phyloP scores from a whole-genome alignment of 225 moss, liverwort and hornwort species.

The Lunularia cruciata region DNA sequence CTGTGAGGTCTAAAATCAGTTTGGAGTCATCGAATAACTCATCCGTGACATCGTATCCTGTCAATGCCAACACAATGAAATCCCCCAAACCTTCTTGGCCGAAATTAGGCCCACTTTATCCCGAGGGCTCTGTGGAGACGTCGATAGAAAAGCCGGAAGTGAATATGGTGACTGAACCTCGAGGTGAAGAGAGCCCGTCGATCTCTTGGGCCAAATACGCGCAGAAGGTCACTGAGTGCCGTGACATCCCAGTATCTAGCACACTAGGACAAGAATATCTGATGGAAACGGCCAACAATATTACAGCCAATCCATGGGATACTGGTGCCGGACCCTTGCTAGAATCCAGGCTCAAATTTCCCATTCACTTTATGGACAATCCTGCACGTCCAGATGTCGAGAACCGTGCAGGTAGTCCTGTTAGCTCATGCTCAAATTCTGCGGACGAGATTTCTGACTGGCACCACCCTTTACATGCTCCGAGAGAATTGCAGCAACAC shows the following conservation, averaged over 20 bases:
- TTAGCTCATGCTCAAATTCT: not conserved
- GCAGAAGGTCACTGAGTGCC: conserved; percentile 10
- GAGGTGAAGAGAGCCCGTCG: no score
- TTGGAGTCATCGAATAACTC: conserved; percentile 10
- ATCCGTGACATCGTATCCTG: conserved; percentile 17
- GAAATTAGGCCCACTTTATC: conserved; percentile 2
- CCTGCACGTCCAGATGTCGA: not conserved
- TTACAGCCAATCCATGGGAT: not conserved
- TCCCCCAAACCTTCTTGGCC: not conserved
- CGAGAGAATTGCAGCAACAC: not conserved
- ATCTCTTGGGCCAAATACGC: not conserved
- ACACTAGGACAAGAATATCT: not conserved
- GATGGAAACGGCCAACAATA: not conserved
- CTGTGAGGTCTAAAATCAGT: not conserved
- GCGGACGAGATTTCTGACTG: conserved; percentile 16
- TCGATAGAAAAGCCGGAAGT: no score
- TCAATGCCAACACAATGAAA: not conserved
- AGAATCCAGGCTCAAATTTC: not conserved
- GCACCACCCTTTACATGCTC: conserved; percentile 1
- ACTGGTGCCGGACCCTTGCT: not conserved
- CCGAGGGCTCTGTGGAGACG: not conserved
- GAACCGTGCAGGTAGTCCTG: not conserved
- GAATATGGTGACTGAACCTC: no score
- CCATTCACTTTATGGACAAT: not conserved
- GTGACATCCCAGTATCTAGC: conserved; percentile 16